Base-by-base conservation (phyloP, 23 red algal species). In the Gracilariopsis chorda region DNA sequence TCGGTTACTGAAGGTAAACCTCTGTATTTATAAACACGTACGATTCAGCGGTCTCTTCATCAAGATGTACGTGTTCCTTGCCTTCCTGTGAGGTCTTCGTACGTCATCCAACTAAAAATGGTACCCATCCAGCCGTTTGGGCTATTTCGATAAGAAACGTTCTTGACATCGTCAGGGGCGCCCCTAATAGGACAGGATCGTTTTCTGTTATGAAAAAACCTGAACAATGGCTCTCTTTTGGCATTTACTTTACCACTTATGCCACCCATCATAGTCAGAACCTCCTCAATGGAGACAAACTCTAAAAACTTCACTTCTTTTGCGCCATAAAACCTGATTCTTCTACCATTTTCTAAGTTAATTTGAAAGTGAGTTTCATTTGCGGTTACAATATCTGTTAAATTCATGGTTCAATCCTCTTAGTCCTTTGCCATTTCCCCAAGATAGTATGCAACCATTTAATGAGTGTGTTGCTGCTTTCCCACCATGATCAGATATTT, bases 121-220 rank as follows among this genome's bases (percentile, higher is more conserved):
- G n/a, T n/a, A n/a, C n/a, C n/a, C n/a, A n/a, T n/a, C n/a, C n/a
- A n/a, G n/a, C n/a, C n/a, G n/a, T n/a, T n/a, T n/a, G n/a, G n/a
- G n/a, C n/a, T n/a, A n/a, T n/a, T n/a, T n/a, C n/a, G n/a, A n/a
- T n/a, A n/a, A n/a, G n/a, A n/a, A n/a, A n/a, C n/a, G n/a, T n/a
- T n/a, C n/a, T n/a, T n/a, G n/a, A n/a, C n/a, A n/a, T n/a, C n/a
- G n/a, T n/a, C n/a, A n/a, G n/a, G n/a, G n/a, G n/a, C n/a, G n/a
- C n/a, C 75, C 6, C 5, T 45, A 57, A 80, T 80, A 4, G 51
- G 49, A 33, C 53, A 80, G 4, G 6, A 13, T 24, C 75, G n/a
- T n/a, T 53, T 25, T 53, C 10, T 53, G 75, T 57, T 80, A 37
- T 80, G 44, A 32, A 80, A 80, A 8, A 80, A n/a, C 32, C 51